Evolutionary conservation across 2,329 filamentous ascomycete genomes (phyloP).

Genomic region (Colletotrichum cereale): DNA sequence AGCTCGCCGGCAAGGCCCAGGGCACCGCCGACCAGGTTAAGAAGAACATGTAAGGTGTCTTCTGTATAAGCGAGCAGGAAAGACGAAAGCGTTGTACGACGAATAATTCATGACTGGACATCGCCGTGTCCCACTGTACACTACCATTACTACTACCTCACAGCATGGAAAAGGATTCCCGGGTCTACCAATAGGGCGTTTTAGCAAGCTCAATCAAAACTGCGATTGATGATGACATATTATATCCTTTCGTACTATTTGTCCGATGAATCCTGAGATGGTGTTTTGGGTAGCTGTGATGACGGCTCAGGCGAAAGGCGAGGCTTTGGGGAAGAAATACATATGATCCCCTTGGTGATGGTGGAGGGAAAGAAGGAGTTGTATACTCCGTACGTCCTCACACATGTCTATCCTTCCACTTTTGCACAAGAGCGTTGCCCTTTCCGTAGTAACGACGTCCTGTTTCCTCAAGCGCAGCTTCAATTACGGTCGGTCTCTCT

Average conservation of each 20-base stretch:
- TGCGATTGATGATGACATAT: not conserved
- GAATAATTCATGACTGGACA: not conserved
- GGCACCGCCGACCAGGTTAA: slow-evolving; percentile 57
- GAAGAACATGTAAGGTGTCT: slow-evolving; percentile 45
- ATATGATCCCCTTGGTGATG: not conserved
- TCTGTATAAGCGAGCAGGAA: not conserved
- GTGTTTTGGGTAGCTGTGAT: not conserved
- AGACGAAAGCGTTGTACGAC: not conserved
- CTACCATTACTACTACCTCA: slow-evolving; percentile 23
- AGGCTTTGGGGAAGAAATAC: not conserved
- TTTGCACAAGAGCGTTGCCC: not conserved
- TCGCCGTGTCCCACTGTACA: slow-evolving; percentile 7
- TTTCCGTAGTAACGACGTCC: not conserved
- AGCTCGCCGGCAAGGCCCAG: slow-evolving; percentile 56
- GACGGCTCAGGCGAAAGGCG: not conserved
- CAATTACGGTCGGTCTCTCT: too few species aligned
- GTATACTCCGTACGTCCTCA: too few species aligned
- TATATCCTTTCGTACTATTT: not conserved
- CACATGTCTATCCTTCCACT: not conserved
- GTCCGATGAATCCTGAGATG: not conserved
- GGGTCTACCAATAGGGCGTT: slow-evolving; percentile 9
- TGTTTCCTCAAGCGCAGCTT: accelerated
- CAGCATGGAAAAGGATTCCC: slow-evolving; percentile 21
- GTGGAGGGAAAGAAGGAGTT: not conserved
- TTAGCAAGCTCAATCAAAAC: slow-evolving; percentile 10